Conservation (phyloP, 768 basidiomycete species). For the Baorangia bicolor region DNA sequence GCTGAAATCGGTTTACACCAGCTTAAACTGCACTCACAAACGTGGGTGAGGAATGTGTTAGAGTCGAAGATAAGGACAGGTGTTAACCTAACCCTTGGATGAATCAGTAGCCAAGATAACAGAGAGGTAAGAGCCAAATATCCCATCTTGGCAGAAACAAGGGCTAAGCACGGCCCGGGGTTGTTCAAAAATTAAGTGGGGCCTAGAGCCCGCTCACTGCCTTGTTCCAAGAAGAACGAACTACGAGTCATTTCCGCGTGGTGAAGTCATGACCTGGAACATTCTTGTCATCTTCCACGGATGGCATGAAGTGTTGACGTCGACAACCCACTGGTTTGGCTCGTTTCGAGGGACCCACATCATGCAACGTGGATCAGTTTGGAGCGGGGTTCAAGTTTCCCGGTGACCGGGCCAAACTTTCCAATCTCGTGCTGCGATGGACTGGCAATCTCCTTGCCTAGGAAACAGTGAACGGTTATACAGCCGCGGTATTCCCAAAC, state of each 20-base stretch:
- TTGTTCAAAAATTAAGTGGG: background rate
- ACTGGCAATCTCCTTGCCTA: conserved; percentile 8
- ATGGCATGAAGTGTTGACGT: conserved; percentile 1
- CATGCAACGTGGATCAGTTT: conserved; percentile 9
- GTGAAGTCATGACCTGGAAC: conserved; percentile 1
- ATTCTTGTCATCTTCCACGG: conserved; percentile 2
- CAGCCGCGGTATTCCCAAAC: conserved; percentile 6
- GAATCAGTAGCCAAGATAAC: background rate
- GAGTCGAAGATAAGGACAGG: background rate
- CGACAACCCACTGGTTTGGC: background rate
- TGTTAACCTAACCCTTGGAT: background rate
- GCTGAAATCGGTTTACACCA: background rate
- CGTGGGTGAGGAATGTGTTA: background rate
- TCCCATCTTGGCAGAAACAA: background rate
- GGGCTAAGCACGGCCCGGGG: background rate
- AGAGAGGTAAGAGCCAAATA: background rate
- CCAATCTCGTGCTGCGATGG: conserved; percentile 8
- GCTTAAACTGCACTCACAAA: background rate
- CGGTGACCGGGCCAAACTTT: conserved; percentile 2
- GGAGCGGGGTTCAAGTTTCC: conserved; percentile 6
- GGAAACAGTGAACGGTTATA: background rate
- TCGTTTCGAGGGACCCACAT: background rate
- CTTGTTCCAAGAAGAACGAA: conserved; percentile 2
- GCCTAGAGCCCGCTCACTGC: background rate
- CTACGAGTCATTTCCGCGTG: conserved; percentile 9